A percentile compares a stretch with the other conserved stretches of the same genome.
Evolutionary conservation across 75 land plant genomes (phyloP).

Genomic region (Pinus albicaulis): DNA sequence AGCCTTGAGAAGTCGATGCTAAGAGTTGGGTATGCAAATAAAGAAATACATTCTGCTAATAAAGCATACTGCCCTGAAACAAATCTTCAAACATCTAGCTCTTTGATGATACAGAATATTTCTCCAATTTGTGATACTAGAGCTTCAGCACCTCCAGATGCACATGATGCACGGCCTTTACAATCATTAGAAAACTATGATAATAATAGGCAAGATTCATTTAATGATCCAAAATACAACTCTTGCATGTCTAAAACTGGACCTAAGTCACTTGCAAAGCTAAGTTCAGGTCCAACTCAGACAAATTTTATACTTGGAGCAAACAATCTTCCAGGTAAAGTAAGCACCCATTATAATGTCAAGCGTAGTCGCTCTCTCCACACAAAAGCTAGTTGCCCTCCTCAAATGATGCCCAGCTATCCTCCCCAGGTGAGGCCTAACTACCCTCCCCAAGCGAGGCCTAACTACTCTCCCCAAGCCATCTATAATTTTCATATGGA

Average conservation of each 20-base stretch:
- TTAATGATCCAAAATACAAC: neutral
- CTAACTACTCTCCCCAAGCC: neutral
- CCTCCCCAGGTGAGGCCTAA: neutral
- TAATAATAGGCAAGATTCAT: neutral
- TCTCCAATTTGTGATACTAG: slow-evolving; percentile 6
- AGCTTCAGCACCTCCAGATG: slow-evolving; percentile 2
- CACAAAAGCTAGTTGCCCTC: neutral
- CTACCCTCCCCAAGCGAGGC: neutral
- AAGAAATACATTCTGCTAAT: neutral
- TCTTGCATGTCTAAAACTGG: neutral
- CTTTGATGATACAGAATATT: neutral
- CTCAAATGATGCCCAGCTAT: neutral
- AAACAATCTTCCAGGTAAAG: neutral
- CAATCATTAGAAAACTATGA: neutral
- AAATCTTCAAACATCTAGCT: neutral
- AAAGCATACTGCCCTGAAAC: neutral
- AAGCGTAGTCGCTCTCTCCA: neutral
- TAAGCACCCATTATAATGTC: neutral
- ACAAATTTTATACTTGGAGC: neutral
- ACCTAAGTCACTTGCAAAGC: neutral
- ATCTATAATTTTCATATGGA: neutral
- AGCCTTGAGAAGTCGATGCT: neutral
- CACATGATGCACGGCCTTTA: neutral
- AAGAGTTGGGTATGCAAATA: neutral
- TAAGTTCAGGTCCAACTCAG: neutral